phyloP scores from a whole-genome alignment of 1,139 yeast species.

The Kodamaea sp. region DNA sequence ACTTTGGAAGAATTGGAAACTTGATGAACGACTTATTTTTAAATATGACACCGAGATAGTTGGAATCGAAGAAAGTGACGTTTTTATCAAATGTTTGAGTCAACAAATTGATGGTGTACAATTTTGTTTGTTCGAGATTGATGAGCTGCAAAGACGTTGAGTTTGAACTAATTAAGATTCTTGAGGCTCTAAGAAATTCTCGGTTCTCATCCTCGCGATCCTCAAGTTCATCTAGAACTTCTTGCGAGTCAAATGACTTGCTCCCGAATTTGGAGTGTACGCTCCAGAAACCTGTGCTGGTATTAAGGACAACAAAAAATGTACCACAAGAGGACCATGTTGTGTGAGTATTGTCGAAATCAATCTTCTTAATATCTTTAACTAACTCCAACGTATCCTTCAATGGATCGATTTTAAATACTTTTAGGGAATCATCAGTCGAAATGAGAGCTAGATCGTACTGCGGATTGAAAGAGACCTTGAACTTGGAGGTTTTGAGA shows the following conservation, averaged over 20 bases:
- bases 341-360: slow-evolving; percentile 6
- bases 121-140: slow-evolving; percentile 17
- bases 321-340: slow-evolving; percentile 43
- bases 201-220: slow-evolving; percentile 16
- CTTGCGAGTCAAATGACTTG: slow-evolving; percentile 29
- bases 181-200: slow-evolving; percentile 26
- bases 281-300: slow-evolving; percentile 31
- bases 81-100: slow-evolving; percentile 16
- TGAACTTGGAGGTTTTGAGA: slow-evolving; percentile 2
- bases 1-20: slow-evolving; percentile 35
- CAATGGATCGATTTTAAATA: slow-evolving; percentile 16
- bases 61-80: slow-evolving; percentile 26
- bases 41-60: slow-evolving; percentile 30
- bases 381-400: slow-evolving; percentile 13
- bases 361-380: slow-evolving; percentile 12
- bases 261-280: slow-evolving; percentile 40
- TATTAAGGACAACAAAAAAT: slow-evolving; percentile 27
- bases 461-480: slow-evolving; percentile 28
- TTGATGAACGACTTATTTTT: slow-evolving; percentile 22
- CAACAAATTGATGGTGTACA: slow-evolving; percentile 27
- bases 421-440: slow-evolving; percentile 11
- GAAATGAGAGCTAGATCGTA: slow-evolving; percentile 23
- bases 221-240: slow-evolving; percentile 26
- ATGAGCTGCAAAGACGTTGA: slow-evolving; percentile 27
- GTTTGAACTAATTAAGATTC: slow-evolving; percentile 28